These are phyloP conservation scores for Fonsecaea pedrosoi DNA, from an alignment of 2,329 filamentous ascomycete genomes.

Conservation along the genomic window DNA sequence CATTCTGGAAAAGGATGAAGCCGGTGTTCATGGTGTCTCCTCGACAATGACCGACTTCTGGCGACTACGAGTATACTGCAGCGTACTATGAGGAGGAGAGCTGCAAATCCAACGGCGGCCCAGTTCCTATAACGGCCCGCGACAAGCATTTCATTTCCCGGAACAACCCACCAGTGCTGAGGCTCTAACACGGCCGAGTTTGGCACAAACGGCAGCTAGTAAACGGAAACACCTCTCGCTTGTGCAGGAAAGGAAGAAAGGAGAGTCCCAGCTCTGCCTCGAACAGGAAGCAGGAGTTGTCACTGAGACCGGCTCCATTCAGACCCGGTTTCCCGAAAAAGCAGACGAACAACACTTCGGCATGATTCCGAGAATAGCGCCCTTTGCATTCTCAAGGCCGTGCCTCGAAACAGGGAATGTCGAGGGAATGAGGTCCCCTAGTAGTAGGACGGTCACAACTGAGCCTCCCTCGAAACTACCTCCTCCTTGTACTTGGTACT, in stretches of 20 bases:
- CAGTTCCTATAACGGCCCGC: neutral
- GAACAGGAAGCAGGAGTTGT: neutral
- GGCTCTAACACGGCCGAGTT: neutral
- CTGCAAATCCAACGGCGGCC: neutral
- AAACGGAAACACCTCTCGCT: neutral
- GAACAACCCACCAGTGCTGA: neutral
- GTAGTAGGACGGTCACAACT: neutral
- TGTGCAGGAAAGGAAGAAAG: neutral
- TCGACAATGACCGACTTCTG: neutral
- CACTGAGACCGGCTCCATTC: neutral
- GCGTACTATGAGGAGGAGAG: neutral
- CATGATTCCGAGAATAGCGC: slow-evolving; percentile 8
- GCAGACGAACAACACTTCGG: neutral
- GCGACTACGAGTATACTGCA: neutral
- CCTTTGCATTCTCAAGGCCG: neutral
- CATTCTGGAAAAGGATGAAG: neutral
- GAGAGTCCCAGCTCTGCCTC: slow-evolving; percentile 11
- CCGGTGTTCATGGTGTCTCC: neutral
- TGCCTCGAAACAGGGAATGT: neutral
- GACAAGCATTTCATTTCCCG: neutral
- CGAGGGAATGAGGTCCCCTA: neutral
- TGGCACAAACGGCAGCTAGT: neutral
- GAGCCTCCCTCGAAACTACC: neutral
- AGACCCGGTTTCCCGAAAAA: slow-evolving; percentile 8
- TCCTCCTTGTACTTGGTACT: neutral